Base-by-base conservation (phyloP, 768 basidiomycete genomes). In the Trametes maxima region DNA sequence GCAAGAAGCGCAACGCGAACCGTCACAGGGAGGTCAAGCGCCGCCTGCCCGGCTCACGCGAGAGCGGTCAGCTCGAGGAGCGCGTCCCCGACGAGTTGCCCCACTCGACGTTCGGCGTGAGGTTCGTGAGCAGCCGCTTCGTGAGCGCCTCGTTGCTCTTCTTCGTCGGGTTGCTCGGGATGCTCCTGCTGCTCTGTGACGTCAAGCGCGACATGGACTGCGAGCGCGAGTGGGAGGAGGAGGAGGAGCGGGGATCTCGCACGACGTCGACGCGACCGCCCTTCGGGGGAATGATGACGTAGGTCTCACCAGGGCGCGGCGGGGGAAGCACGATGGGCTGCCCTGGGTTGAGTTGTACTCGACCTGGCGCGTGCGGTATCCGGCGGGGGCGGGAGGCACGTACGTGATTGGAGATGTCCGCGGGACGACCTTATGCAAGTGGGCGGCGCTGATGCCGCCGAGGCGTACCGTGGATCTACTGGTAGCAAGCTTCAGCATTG, bases 211-310 rank as follows among this genome's bases (percentile, higher is more conserved):
- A 44, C 42, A 54, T 51, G 19, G 57, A 56, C 33, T 52, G 39
- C n/a, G 54, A 51, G 36, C 50, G 53, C 19, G 44, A 50, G 42
- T 55, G 56, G 4, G 57, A 35, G 56, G 60, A 54, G 1, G 37
- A 22, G 25, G 54, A 55, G 33, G 43, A 35, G 43, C 45, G 50
- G 17, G 12, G 55, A 54, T 56, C 49, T 48, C 44, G 39, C 28
- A 70, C 62, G 40, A 70, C 59, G 47, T 65, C 59, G 21, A 70
- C 57, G 33, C 55, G 57, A 21, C 69, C 53, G 44, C 68, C 67
- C 36, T 60, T 60, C 35, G 69, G 67, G 12, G 70, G 68, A 11
- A 69, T 59, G 64, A 72, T 67, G 17, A 71, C 64, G 53, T 68
- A 72, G 43, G 55, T 58, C 53, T 72, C 67, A 22, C 71, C 71